Evolutionary conservation across 495 filamentous ascomycete genomes (phyloP).

Genomic region (Podospora anserina): DNA sequence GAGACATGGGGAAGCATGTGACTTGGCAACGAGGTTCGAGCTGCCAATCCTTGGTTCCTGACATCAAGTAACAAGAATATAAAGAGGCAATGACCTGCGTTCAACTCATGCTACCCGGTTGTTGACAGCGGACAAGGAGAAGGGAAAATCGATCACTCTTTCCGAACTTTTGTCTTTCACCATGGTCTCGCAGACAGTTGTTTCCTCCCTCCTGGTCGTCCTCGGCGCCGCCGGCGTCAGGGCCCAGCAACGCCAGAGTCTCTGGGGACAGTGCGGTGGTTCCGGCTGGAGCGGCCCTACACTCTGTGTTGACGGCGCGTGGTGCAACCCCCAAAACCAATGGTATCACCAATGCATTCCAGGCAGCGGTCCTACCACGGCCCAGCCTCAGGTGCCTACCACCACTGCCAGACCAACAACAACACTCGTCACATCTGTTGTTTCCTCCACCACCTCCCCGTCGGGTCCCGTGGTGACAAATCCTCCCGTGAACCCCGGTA

Average conservation of each 20-base stretch:
- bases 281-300: slow-evolving; percentile 41
- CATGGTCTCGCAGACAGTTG: slow-evolving; percentile 21
- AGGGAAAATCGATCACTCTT: background rate
- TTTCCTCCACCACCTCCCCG: slow-evolving; percentile 9
- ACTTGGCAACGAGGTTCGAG: background rate
- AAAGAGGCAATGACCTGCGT: background rate
- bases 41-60: background rate
- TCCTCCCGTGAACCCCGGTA: background rate
- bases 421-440: slow-evolving; percentile 10
- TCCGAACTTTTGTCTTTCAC: slow-evolving; percentile 6
- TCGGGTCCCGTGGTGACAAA: slow-evolving; percentile 8
- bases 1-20: slow-evolving; percentile 2
- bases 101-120: background rate
- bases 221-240: slow-evolving; percentile 21
- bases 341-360: slow-evolving; percentile 45
- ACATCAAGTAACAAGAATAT: background rate
- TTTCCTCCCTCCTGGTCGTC: slow-evolving; percentile 24
- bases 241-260: slow-evolving; percentile 19
- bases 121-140: background rate
- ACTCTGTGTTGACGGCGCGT: slow-evolving; percentile 36
- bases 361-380: slow-evolving; percentile 18
- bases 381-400: slow-evolving; percentile 5
- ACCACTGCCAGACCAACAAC: slow-evolving; percentile 12
- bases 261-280: slow-evolving; percentile 48
- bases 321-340: slow-evolving; percentile 40